Conservation (phyloP, 352 stramenopile species). For the Globisporangium okanoganense region DNA sequence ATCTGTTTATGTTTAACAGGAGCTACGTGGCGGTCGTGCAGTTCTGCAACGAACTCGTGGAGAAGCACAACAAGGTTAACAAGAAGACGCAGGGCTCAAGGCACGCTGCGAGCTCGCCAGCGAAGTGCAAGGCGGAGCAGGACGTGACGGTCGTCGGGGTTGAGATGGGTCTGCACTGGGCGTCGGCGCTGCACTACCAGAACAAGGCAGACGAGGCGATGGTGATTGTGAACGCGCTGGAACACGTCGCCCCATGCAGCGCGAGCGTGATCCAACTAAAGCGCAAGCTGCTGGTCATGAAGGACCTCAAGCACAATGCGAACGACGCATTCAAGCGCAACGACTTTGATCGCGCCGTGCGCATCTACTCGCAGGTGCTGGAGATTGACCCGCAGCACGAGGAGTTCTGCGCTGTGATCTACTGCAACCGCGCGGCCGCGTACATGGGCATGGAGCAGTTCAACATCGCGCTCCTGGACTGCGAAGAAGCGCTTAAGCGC, state of each 20-base stretch:
- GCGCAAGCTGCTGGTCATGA: slow-evolving; percentile 59
- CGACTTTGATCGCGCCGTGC: slow-evolving; percentile 47
- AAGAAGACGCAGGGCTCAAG: not conserved
- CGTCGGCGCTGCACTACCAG: slow-evolving; percentile 63
- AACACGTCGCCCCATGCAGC: slow-evolving; percentile 62
- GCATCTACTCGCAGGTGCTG: slow-evolving; percentile 64
- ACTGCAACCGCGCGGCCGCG: slow-evolving; percentile 78
- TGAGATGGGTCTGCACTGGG: slow-evolving; percentile 57
- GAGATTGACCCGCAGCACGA: slow-evolving; percentile 59
- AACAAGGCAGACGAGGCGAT: slow-evolving; percentile 65
- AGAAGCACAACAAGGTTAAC: slow-evolving; percentile 39
- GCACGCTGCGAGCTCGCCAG: not conserved
- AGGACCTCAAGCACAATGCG: slow-evolving; percentile 56
- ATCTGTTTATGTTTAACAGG: slow-evolving; percentile 20
- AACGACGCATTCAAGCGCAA: slow-evolving; percentile 65
- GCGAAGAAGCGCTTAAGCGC: slow-evolving; percentile 59
- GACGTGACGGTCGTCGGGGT: slow-evolving; percentile 54
- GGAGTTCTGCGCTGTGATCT: slow-evolving; percentile 75
- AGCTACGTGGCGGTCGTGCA: slow-evolving; percentile 46
- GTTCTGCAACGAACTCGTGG: slow-evolving; percentile 47
- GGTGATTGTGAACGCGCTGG: slow-evolving; percentile 46
- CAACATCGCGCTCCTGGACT: slow-evolving; percentile 67
- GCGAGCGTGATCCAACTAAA: slow-evolving; percentile 71
- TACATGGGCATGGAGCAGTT: slow-evolving; percentile 71
- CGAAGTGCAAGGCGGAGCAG: slow-evolving; percentile 19